Percentiles rank a stretch among this genome's conserved stretches.
Evolutionary conservation across 2,329 filamentous ascomycete species (phyloP).

Genomic region (Dactylellina leptospora): DNA sequence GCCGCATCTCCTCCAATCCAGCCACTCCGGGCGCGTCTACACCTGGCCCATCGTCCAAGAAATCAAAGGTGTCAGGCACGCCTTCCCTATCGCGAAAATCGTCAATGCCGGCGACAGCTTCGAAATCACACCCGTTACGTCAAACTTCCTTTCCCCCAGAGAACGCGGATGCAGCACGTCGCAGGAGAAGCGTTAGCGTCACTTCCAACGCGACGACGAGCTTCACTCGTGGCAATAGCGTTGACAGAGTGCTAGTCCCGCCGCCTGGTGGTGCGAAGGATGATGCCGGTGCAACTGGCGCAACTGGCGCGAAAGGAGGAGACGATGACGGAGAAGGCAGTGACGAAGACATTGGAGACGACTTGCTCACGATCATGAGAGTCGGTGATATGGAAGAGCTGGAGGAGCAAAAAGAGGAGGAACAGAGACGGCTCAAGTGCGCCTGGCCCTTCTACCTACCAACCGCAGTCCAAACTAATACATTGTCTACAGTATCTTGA

Average conservation of each 20-base stretch:
- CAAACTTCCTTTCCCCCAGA: constrained; percentile 83
- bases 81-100: constrained; percentile 67
- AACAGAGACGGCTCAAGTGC: constrained; percentile 64
- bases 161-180: constrained; percentile 63
- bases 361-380: constrained; percentile 62
- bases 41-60: constrained; percentile 44
- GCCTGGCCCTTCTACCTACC: neutral
- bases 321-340: constrained; percentile 70
- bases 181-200: constrained; percentile 71
- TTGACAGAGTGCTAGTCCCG: constrained; percentile 58
- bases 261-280: constrained; percentile 40
- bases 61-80: constrained; percentile 46
- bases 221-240: constrained; percentile 64
- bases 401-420: constrained; percentile 74
- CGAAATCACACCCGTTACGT: constrained; percentile 72
- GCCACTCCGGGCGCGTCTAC: constrained; percentile 43
- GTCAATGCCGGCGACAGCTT: constrained; percentile 69
- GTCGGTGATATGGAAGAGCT: constrained; percentile 69
- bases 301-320: constrained; percentile 62
- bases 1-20: constrained; percentile 50
- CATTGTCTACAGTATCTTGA: constrained; percentile 52
- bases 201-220: constrained; percentile 68
- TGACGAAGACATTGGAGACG: constrained; percentile 65
- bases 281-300: constrained; percentile 59
- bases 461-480: neutral